phyloP scores from a whole-genome alignment of 108 stramenopile species.

The Skeletonema potamos region DNA sequence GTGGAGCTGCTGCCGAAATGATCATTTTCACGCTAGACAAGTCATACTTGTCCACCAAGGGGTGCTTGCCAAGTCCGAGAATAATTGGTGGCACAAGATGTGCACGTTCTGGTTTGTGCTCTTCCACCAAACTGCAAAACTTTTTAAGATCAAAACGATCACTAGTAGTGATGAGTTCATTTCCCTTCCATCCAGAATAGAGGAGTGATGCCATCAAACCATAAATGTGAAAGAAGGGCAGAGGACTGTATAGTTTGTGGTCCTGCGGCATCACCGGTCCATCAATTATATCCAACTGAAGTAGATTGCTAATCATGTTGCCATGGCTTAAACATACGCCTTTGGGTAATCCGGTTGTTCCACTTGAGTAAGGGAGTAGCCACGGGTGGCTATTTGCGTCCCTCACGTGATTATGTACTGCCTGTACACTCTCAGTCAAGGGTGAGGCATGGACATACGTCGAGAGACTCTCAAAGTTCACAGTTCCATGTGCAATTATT shows the following conservation, averaged over 20 bases:
- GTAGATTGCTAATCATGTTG: slow-evolving; percentile 81
- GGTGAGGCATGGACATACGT: slow-evolving; percentile 28
- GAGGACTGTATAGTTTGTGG: slow-evolving; percentile 73
- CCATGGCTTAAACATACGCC: slow-evolving; percentile 89
- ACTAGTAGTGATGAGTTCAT: slow-evolving; percentile 72
- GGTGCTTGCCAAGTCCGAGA: slow-evolving; percentile 74
- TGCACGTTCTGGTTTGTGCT: slow-evolving; percentile 68
- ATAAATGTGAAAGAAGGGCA: slow-evolving; percentile 95
- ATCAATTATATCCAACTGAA: slow-evolving; percentile 69
- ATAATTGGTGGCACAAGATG: slow-evolving; percentile 93
- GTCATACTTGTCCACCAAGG: slow-evolving; percentile 80
- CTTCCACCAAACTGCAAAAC: slow-evolving; percentile 74
- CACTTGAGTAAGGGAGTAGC: slow-evolving; percentile 88
- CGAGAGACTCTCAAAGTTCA: slow-evolving; percentile 53
- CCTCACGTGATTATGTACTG: slow-evolving; percentile 47
- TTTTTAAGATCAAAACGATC: slow-evolving; percentile 77
- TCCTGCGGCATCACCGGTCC: slow-evolving; percentile 46
- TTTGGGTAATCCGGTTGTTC: slow-evolving; percentile 95
- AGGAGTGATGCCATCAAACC: slow-evolving; percentile 68
- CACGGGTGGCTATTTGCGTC: slow-evolving; percentile 58
- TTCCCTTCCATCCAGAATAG: slow-evolving; percentile 69
- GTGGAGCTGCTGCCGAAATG: slow-evolving; percentile 85
- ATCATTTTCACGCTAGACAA: slow-evolving; percentile 58
- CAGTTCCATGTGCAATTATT: slow-evolving; percentile 57
- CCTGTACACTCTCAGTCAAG: slow-evolving; percentile 37